Conservation (phyloP, 2,329 filamentous ascomycete species). For the Tothia fuscella region DNA sequence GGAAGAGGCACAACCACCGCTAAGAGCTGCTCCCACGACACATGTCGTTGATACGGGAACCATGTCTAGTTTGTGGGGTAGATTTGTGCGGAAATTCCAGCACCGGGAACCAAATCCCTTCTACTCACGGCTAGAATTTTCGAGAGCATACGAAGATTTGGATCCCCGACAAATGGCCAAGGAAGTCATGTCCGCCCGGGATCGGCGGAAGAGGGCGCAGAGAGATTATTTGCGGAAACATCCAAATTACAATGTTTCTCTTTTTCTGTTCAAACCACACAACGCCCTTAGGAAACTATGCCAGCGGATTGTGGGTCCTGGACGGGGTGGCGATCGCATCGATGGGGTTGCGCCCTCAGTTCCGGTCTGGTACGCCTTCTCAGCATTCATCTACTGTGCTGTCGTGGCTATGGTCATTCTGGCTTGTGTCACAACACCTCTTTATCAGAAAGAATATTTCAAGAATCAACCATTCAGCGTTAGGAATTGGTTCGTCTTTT, state of each 20-base stretch:
- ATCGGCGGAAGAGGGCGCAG: slow-evolving; percentile 75
- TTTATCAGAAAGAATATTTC: slow-evolving; percentile 88
- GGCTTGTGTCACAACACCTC: slow-evolving; percentile 83
- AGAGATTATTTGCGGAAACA: slow-evolving; percentile 79
- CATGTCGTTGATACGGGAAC: slow-evolving; percentile 44
- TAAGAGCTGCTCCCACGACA: slow-evolving; percentile 28
- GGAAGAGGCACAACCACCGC: slow-evolving; percentile 17
- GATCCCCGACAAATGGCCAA: slow-evolving; percentile 82
- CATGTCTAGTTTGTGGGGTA: slow-evolving; percentile 50
- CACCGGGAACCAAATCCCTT: slow-evolving; percentile 84
- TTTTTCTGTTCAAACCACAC: slow-evolving; percentile 72
- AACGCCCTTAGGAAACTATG: slow-evolving; percentile 73
- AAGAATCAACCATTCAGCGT: slow-evolving; percentile 44
- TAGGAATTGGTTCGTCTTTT: slow-evolving; percentile 89
- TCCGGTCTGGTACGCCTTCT: slow-evolving; percentile 84
- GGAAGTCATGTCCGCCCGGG: slow-evolving; percentile 74
- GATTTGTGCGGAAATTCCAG: slow-evolving; percentile 42
- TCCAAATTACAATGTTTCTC: slow-evolving; percentile 81
- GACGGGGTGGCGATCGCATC: slow-evolving; percentile 72
- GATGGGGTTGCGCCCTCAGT: slow-evolving; percentile 85
- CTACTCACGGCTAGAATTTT: slow-evolving; percentile 68
- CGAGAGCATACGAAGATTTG: slow-evolving; percentile 60
- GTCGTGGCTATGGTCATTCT: slow-evolving; percentile 98
- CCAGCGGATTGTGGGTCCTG: slow-evolving; percentile 82
- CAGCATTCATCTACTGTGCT: slow-evolving; percentile 81